A percentile compares a stretch with the other conserved stretches of the same genome.
Evolutionary conservation across 495 filamentous ascomycete species (phyloP).

Genomic region (Ascodesmis nigricans): DNA sequence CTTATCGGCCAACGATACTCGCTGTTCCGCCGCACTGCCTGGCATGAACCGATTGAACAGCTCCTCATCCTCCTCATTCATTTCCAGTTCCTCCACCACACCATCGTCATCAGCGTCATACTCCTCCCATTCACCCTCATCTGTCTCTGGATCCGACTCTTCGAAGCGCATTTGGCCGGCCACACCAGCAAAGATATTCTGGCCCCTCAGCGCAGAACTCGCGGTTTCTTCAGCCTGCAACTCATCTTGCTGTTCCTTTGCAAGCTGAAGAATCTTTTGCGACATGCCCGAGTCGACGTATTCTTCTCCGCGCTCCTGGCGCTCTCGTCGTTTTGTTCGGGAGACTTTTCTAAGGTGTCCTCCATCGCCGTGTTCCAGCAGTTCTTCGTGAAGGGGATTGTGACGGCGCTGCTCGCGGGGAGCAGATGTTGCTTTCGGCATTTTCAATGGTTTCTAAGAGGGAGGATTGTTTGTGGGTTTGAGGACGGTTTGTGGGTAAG

Average conservation of each 20-base stretch:
- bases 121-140: slow-evolving; percentile 37
- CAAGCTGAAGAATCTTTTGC: slow-evolving; percentile 67
- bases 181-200: slow-evolving; percentile 22
- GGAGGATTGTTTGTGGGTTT: too few relatives aligned
- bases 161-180: slow-evolving; percentile 26
- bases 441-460: too few relatives aligned
- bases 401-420: slow-evolving; percentile 15
- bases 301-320: slow-evolving; percentile 10
- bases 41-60: slow-evolving; percentile 81
- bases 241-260: slow-evolving; percentile 38
- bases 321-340: slow-evolving; percentile 15
- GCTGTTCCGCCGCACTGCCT: slow-evolving; percentile 28
- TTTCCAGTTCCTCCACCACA: slow-evolving; percentile 55
- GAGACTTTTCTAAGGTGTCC: slow-evolving; percentile 19
- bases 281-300: slow-evolving; percentile 63
- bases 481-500: too few relatives aligned
- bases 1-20: slow-evolving; percentile 71
- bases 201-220: slow-evolving; percentile 34
- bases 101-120: slow-evolving; percentile 32
- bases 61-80: slow-evolving; percentile 74
- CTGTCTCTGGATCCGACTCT: slow-evolving; percentile 27
- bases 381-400: slow-evolving; percentile 21
- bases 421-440: slow-evolving; percentile 3
- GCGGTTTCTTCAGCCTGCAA: slow-evolving; percentile 32
- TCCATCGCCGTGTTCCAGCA: slow-evolving; percentile 23